Evolutionary conservation across 106 monocot species (phyloP).

Genomic region (Triglochin maritima): DNA sequence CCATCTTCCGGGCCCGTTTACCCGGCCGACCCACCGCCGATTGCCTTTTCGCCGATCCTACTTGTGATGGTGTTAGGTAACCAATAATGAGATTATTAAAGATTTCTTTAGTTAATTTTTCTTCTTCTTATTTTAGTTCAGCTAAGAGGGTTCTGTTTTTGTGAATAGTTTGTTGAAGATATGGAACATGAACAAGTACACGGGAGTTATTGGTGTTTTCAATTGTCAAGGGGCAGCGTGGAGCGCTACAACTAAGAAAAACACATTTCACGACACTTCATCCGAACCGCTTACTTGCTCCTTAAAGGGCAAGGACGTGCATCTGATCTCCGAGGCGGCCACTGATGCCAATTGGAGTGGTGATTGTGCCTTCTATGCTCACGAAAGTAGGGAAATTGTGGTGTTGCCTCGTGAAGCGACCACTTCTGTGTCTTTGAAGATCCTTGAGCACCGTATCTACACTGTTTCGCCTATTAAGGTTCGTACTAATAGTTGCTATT

Average conservation of each 20-base stretch:
- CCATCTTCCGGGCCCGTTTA: slow-evolving; percentile 66
- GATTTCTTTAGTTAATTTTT: not conserved
- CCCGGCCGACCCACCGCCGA: slow-evolving; percentile 82
- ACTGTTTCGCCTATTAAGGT: slow-evolving; percentile 72
- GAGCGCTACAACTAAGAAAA: slow-evolving; percentile 73
- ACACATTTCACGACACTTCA: slow-evolving; percentile 41
- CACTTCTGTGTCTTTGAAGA: slow-evolving; percentile 56
- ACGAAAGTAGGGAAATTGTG: slow-evolving; percentile 24
- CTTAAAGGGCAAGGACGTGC: slow-evolving; percentile 47
- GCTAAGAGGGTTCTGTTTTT: not conserved
- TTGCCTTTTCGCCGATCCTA: slow-evolving; percentile 86
- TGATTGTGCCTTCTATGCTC: slow-evolving; percentile 46
- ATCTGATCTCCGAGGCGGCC: slow-evolving; percentile 65
- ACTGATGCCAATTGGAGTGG: slow-evolving; percentile 59
- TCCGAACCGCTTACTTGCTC: slow-evolving; percentile 30
- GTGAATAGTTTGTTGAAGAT: slow-evolving; percentile 74
- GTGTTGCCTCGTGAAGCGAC: slow-evolving; percentile 32
- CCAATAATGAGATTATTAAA: not conserved
- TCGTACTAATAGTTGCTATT: not conserved
- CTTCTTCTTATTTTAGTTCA: not conserved
- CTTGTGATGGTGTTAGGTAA: slow-evolving; percentile 77
- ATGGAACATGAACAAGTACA: slow-evolving; percentile 98
- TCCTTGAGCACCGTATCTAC: slow-evolving; percentile 65
- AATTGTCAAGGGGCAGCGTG: slow-evolving; percentile 98
- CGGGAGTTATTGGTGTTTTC: slow-evolving; percentile 86